phyloP scores from a whole-genome alignment of 179 eudicot species.

The Silene coronaria region DNA sequence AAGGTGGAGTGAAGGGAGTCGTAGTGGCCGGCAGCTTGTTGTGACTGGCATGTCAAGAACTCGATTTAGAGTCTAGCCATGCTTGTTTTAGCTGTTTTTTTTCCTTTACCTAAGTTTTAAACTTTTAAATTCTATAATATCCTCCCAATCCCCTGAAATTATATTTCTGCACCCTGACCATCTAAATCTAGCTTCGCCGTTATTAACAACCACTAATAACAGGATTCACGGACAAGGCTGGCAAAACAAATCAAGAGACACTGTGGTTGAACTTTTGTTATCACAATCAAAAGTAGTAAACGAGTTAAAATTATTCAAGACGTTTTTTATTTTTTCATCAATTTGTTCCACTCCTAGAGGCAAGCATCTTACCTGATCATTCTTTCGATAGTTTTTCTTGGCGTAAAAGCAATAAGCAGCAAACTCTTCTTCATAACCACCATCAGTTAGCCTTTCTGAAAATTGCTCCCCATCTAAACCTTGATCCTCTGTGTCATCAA shows the following conservation, averaged over 20 bases:
- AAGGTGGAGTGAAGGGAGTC: neutral
- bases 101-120: neutral
- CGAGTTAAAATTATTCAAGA: neutral
- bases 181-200: neutral
- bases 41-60: too few species aligned
- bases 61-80: too few species aligned
- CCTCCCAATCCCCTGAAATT: neutral
- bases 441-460: slow-evolving; percentile 62
- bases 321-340: neutral
- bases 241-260: too few species aligned
- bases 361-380: slow-evolving; percentile 60
- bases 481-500: slow-evolving; percentile 23
- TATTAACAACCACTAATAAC: neutral
- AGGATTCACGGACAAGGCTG: too few species aligned
- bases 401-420: slow-evolving; percentile 80
- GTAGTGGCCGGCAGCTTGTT: neutral
- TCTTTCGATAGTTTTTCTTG: slow-evolving; percentile 51
- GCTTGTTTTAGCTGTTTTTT: neutral
- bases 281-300: neutral
- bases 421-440: slow-evolving; percentile 67
- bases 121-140: too few species aligned
- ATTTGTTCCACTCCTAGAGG: neutral
- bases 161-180: neutral
- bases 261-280: neutral
- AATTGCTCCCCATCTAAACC: slow-evolving; percentile 24